Base-by-base conservation (phyloP, 306 rosid genomes). In the Potentilla sterilis region DNA sequence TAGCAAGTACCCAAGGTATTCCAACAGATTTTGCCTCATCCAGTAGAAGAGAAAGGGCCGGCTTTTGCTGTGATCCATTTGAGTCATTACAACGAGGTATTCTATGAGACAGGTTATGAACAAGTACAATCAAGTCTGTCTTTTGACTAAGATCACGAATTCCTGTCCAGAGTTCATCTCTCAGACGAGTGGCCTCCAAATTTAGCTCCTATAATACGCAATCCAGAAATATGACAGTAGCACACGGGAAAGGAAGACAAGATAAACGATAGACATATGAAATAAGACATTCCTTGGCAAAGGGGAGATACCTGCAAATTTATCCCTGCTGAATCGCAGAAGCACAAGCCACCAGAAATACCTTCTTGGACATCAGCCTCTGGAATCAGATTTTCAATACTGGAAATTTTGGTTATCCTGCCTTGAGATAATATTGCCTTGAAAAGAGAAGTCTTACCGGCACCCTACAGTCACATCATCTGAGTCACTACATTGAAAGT, bases 11-110 rank as follows among this genome's bases (percentile, higher is more conserved):
- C 97, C 98, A 95, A 42, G 97, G 98, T 75, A 95, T 89, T 79
- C 98, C 98, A 74, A 95, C 91, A 70, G 96, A 78, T 79, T 92
- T 95, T n/a, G 97, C 98, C 83, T 95, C 97, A 74, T 92, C 98
- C 85, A 95, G 79, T 79, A 95, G 83, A 74, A 95, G 88, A 32
- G 95, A 84, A 48, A 95, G 89, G 80, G 89, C 97, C 0, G 97
- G 96, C 86, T 78, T 90, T 46, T 86, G 92, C 75, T 80, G 88
- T 59, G 88, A 72, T 51, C 78, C 81, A 80, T 79, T 84, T 80
- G 95, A 84, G 75, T 84, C 72, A 67, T 82, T 79, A 74, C 61
- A 86, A 64, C 83, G 90, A 79, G 98, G 98, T 89, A 95, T 87
- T 87, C 73, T 86, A 82, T 95, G 97, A 51, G 98, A 92, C 70